Conservation (phyloP, 1,284 basidiomycete species). For the Ustilago xerochloae region DNA sequence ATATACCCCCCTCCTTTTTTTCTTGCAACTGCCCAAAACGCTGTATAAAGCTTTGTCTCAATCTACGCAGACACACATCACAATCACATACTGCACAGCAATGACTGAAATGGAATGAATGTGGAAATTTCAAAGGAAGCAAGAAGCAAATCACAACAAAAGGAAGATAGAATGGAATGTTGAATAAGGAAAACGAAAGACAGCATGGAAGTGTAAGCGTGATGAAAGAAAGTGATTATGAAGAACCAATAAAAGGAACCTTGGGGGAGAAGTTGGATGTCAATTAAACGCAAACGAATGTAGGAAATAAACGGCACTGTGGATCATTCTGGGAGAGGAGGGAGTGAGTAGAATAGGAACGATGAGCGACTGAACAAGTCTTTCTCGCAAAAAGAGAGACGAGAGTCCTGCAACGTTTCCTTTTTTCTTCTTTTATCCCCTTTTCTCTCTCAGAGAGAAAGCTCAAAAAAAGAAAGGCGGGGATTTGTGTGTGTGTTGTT, state of each 20-base stretch:
- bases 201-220: neutral
- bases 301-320: too few species aligned
- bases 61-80: neutral
- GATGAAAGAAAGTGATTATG: neutral
- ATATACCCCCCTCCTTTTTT: neutral
- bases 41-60: too few species aligned
- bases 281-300: constrained; percentile 8
- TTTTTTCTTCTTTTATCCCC: neutral
- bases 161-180: too few species aligned
- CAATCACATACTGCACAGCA: too few species aligned
- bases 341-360: neutral
- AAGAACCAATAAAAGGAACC: neutral
- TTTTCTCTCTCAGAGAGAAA: too few species aligned
- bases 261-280: neutral
- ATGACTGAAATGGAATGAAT: too few species aligned
- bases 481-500: neutral
- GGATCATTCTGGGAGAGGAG: too few species aligned
- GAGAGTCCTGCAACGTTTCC: constrained; percentile 23
- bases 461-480: neutral
- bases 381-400: neutral
- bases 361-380: constrained; percentile 31
- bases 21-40: too few species aligned
- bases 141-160: too few species aligned
- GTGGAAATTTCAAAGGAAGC: too few species aligned
- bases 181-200: neutral